phyloP scores from a whole-genome alignment of 768 basidiomycete species.

The Crepidotus variabilis region DNA sequence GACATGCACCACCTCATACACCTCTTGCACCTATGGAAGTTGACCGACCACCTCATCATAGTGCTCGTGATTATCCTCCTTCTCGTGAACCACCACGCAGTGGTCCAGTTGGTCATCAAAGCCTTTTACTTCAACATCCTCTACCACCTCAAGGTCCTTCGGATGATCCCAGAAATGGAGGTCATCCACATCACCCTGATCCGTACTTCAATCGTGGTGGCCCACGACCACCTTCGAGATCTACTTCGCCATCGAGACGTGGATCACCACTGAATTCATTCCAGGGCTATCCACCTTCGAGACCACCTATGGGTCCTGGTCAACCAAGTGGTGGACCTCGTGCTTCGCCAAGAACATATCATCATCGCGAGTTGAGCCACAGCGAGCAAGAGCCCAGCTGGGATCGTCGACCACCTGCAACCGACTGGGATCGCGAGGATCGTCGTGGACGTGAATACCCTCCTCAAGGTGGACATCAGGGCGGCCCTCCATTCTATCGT shows the following conservation, averaged over 20 bases:
- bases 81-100: slow-evolving; percentile 42
- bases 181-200: slow-evolving; percentile 48
- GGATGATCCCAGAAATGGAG: slow-evolving; percentile 48
- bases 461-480: slow-evolving; percentile 26
- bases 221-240: slow-evolving; percentile 52
- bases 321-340: slow-evolving; percentile 44
- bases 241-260: slow-evolving; percentile 59
- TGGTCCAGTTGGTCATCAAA: slow-evolving; percentile 56
- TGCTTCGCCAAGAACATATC: slow-evolving; percentile 59
- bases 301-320: slow-evolving; percentile 49
- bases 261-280: slow-evolving; percentile 51
- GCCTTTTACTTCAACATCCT: slow-evolving; percentile 61
- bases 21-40: slow-evolving; percentile 80
- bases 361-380: slow-evolving; percentile 45
- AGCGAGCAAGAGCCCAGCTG: slow-evolving; percentile 54
- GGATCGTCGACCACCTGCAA: slow-evolving; percentile 53
- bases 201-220: slow-evolving; percentile 46
- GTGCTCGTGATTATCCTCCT: slow-evolving; percentile 51
- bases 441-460: slow-evolving; percentile 45
- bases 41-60: slow-evolving; percentile 51
- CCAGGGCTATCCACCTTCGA: slow-evolving; percentile 41
- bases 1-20: slow-evolving; percentile 64
- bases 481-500: slow-evolving; percentile 31
- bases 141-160: slow-evolving; percentile 54
- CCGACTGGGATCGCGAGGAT: slow-evolving; percentile 49